Evolutionary conservation across 140 eudicot species (phyloP).

Genomic region (Cichorium intybus): DNA sequence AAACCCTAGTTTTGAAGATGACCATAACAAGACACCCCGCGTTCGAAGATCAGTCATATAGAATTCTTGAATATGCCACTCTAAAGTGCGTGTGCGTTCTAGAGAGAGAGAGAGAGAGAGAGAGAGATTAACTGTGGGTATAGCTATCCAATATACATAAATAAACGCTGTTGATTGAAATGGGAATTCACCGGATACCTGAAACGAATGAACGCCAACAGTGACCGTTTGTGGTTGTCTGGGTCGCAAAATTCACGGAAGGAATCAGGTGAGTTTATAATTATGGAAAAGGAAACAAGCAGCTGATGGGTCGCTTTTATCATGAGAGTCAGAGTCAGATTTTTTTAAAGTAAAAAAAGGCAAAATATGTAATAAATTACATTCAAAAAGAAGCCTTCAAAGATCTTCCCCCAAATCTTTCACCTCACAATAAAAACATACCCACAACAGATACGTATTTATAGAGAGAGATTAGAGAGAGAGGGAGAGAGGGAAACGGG

Average conservation of each 20-base stretch:
- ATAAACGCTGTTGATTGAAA: conserved; percentile 5
- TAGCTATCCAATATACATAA: neutral
- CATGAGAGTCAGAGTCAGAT: conserved; percentile 49
- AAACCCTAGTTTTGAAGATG: conserved; percentile 28
- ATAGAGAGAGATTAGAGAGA: neutral
- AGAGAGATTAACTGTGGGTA: conserved; percentile 22
- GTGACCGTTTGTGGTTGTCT: conserved; percentile 16
- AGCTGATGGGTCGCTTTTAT: conserved; percentile 57
- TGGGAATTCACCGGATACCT: conserved; percentile 14
- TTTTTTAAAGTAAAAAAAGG: neutral
- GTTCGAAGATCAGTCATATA: neutral
- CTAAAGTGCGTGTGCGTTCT: neutral
- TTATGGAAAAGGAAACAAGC: conserved; percentile 28
- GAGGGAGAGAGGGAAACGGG: neutral
- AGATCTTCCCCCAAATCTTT: conserved; percentile 32
- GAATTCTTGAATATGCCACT: conserved; percentile 18
- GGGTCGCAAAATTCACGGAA: conserved; percentile 27
- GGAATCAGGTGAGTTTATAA: conserved; percentile 23
- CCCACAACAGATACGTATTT: neutral
- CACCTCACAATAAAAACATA: conserved; percentile 3
- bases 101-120: neutral
- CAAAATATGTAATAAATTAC: conserved; percentile 8
- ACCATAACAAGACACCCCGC: neutral
- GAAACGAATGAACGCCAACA: conserved; percentile 10
- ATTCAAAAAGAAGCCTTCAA: conserved; percentile 21